Percentiles rank a stretch among this genome's conserved stretches.
phyloP scores from a whole-genome alignment of 805 yeast species.

The Saturnispora halmiae region DNA sequence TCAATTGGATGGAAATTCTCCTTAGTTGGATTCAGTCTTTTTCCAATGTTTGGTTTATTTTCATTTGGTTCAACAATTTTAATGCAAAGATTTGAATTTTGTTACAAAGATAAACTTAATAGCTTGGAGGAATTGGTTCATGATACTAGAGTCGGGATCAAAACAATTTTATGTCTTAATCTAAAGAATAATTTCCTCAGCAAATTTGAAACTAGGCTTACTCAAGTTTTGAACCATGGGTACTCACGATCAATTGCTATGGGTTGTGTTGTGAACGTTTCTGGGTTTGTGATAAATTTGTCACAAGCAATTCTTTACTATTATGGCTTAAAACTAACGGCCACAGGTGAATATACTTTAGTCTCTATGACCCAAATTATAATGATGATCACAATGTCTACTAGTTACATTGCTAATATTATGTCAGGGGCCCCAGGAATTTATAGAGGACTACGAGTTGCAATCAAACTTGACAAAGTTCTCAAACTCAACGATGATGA shows the following conservation, averaged over 20 bases:
- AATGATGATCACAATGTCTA: conserved; percentile 63
- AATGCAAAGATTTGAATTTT: conserved; percentile 43
- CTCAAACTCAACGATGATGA: conserved; percentile 28
- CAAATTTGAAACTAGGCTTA: conserved; percentile 29
- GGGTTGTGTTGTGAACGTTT: conserved; percentile 59
- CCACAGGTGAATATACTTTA: conserved; percentile 44
- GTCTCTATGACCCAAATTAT: conserved; percentile 59
- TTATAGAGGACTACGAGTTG: conserved; percentile 71
- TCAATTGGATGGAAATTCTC: conserved; percentile 80
- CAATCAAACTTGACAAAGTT: conserved; percentile 37
- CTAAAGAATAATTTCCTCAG: conserved; percentile 39
- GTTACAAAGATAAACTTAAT: conserved; percentile 49
- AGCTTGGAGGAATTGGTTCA: conserved; percentile 41
- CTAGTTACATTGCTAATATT: conserved; percentile 51
- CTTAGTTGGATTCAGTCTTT: conserved; percentile 67
- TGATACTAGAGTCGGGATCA: conserved; percentile 50
- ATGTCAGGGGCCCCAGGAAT: conserved; percentile 69
- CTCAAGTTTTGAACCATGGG: conserved; percentile 33
- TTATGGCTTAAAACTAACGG: conserved; percentile 71
- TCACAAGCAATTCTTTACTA: conserved; percentile 69
- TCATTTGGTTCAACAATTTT: conserved; percentile 22
- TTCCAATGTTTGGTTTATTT: conserved; percentile 53
- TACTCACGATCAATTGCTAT: conserved; percentile 45
- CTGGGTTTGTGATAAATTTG: conserved; percentile 43
- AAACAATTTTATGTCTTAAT: conserved; percentile 53